Conservation (phyloP, 208 protist species). For the Crithidia acanthocephali region DNA sequence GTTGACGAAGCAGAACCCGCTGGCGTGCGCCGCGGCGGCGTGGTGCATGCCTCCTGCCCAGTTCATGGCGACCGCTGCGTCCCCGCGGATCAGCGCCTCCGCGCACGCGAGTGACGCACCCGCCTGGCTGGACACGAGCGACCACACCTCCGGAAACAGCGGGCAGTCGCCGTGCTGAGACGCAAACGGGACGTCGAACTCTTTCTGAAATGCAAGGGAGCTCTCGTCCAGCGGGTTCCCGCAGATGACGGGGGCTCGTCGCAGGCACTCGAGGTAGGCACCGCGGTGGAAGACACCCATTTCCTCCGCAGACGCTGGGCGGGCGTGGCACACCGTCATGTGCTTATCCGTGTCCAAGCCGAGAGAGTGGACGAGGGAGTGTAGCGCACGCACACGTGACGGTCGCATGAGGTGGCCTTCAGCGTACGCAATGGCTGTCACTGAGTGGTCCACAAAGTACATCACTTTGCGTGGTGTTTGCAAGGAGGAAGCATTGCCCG, state of each 20-base stretch:
- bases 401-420: constrained; percentile 82
- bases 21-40: constrained; percentile 93
- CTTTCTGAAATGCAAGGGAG: constrained; percentile 73
- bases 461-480: constrained; percentile 45
- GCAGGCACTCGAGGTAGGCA: constrained; percentile 82
- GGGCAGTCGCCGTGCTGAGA: constrained; percentile 75
- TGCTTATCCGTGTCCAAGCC: constrained; percentile 49
- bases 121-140: constrained; percentile 69
- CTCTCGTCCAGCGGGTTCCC: constrained; percentile 61
- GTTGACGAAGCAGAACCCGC: constrained; percentile 99
- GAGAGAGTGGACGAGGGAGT: constrained; percentile 77
- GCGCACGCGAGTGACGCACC: constrained; percentile 96
- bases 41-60: constrained; percentile 99
- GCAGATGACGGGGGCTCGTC: constrained; percentile 61
- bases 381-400: constrained; percentile 67
- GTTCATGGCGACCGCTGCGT: constrained; percentile 98
- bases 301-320: constrained; percentile 61
- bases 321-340: constrained; percentile 63
- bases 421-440: constrained; percentile 71
- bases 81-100: constrained; percentile 91
- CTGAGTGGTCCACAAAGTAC: constrained; percentile 80
- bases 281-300: constrained; percentile 71
- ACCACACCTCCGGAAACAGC: constrained; percentile 83
- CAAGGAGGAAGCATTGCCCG: background rate
- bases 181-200: constrained; percentile 77